These are phyloP conservation scores for Ascochyta clinopodiicola DNA, from an alignment of 2,329 filamentous ascomycete genomes.

Conservation along the genomic window DNA sequence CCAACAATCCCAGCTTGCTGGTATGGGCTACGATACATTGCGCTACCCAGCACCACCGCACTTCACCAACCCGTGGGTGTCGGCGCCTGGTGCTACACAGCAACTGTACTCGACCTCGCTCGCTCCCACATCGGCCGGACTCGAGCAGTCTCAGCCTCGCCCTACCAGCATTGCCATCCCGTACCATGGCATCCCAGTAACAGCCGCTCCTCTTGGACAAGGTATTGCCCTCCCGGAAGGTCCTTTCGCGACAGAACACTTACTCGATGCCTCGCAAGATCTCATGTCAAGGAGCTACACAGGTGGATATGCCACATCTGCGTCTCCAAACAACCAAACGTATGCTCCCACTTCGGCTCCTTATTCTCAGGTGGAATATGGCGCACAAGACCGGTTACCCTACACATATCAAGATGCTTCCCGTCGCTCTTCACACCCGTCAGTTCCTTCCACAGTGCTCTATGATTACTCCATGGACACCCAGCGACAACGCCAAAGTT, in stretches of 20 bases:
- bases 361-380: slow-evolving; percentile 80
- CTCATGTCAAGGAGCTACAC: slow-evolving; percentile 74
- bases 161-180: slow-evolving; percentile 71
- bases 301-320: slow-evolving; percentile 71
- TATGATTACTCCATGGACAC: slow-evolving; percentile 56
- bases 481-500: slow-evolving; percentile 62
- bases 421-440: slow-evolving; percentile 84
- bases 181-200: slow-evolving; percentile 76
- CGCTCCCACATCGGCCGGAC: slow-evolving; percentile 55
- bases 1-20: slow-evolving; percentile 71
- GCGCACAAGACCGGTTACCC: slow-evolving; percentile 59
- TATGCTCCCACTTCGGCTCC: slow-evolving; percentile 72
- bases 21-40: slow-evolving; percentile 80
- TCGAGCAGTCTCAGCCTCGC: slow-evolving; percentile 60
- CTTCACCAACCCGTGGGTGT: slow-evolving; percentile 89
- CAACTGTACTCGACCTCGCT: slow-evolving; percentile 71
- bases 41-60: slow-evolving; percentile 71
- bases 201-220: slow-evolving; percentile 73
- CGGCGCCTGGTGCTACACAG: slow-evolving; percentile 65
- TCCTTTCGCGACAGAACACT: slow-evolving; percentile 67
- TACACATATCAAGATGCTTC: slow-evolving; percentile 63
- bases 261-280: slow-evolving; percentile 78
- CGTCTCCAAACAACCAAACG: slow-evolving; percentile 69
- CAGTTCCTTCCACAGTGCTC: slow-evolving; percentile 66
- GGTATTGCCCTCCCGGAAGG: slow-evolving; percentile 70